Percentiles rank a stretch among this genome's conserved stretches.
phyloP scores from a whole-genome alignment of 1,284 basidiomycete genomes.

The Sanghuangporus weigelae region DNA sequence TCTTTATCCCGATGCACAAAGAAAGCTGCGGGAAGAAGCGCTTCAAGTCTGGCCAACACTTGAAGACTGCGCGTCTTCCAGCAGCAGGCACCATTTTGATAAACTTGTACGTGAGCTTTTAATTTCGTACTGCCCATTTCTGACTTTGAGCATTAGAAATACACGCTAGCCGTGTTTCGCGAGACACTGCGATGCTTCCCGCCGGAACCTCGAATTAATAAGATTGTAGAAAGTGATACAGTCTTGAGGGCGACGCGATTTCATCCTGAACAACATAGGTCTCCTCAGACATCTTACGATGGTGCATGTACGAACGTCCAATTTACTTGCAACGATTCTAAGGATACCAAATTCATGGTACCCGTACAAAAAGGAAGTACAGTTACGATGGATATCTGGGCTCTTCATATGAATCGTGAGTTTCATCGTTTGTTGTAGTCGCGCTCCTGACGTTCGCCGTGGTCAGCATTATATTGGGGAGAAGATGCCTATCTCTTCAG shows the following conservation, averaged over 20 bases:
- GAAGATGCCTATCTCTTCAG: slow-evolving; percentile 36
- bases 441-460: neutral
- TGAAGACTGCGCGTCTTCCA: slow-evolving; percentile 2
- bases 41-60: slow-evolving; percentile 21
- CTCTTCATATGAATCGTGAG: slow-evolving; percentile 33
- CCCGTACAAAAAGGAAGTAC: slow-evolving; percentile 36
- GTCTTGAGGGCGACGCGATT: slow-evolving; percentile 33
- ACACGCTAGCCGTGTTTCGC: slow-evolving; percentile 28
- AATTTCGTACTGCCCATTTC: neutral
- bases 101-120: slow-evolving; percentile 20
- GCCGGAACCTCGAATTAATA: slow-evolving; percentile 34
- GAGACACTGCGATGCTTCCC: slow-evolving; percentile 34
- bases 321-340: slow-evolving; percentile 23
- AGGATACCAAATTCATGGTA: slow-evolving; percentile 28
- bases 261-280: neutral
- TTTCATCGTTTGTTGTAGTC: neutral
- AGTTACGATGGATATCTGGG: slow-evolving; percentile 35
- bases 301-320: slow-evolving; percentile 5
- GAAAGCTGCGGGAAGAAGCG: slow-evolving; percentile 28
- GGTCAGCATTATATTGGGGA: slow-evolving; percentile 36
- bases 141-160: slow-evolving; percentile 12
- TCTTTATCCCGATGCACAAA: slow-evolving; percentile 31
- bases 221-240: slow-evolving; percentile 32
- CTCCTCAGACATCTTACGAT: neutral
- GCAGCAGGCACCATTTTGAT: slow-evolving; percentile 23